Evolutionary conservation across 257 asterid genomes (phyloP), one percentile per base, ranked within the genome.

Genomic region (Phtheirospermum japonicum): DNA sequence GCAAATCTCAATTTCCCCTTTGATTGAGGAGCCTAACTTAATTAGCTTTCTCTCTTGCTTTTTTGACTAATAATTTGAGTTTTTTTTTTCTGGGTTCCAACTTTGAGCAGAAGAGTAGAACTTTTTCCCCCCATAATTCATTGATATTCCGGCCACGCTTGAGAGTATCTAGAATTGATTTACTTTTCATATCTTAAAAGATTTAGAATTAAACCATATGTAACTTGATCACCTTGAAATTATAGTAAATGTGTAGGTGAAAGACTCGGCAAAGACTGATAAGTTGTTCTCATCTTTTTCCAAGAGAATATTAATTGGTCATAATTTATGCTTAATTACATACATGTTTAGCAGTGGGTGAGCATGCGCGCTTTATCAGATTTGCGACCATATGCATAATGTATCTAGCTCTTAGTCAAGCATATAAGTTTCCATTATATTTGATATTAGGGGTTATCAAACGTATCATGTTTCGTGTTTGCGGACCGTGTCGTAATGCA

Each of bases 111-210:
- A n/a, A n/a, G n/a, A n/a, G n/a, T n/a, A n/a, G n/a, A n/a, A n/a
- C n/a, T n/a, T n/a, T n/a, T n/a, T n/a, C n/a, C n/a, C n/a, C n/a
- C n/a, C n/a, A n/a, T 48, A 48, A 48, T 48, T 17, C 63, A 40
- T 16, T 7, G 31, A 36, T 26, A 54, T 40, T 55, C 59, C 40
- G 20, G 59, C 18, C 57, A 58, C 59, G 49, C 57, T 34, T 14
- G 9, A 32, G 4, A 7, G 1, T 14, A n/a, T 49, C 48, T 48
- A 63, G 57, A 32, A 32, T 32, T 12, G 31, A 17, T 63, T 31
- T 48, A 63, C 34, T 63, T 18, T 16, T 12, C 58, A 28, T 12
- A 1, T 0, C 0, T 28, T 28, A 9, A 30, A 14, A 16, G n/a
- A n/a, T 34, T 7, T 2, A 0, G 4, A 7, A 57, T 40, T 20